Evolutionary conservation across 129 eudicot genomes (phyloP).

Genomic region (Helianthus tuberosus): DNA sequence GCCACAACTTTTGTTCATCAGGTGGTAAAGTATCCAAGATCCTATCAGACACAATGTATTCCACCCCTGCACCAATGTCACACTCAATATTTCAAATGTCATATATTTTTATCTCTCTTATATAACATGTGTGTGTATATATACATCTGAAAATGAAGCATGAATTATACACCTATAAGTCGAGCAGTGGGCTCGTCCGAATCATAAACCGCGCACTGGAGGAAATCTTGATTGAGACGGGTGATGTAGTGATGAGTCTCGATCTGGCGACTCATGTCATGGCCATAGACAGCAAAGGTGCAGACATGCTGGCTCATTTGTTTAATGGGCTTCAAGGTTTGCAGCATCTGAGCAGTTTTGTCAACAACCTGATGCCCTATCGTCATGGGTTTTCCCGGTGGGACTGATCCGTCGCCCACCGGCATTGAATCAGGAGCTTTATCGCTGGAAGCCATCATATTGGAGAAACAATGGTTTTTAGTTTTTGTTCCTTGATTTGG

Average conservation of each 20-base stretch:
- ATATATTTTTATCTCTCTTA: background rate
- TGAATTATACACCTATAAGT: constrained; percentile 50
- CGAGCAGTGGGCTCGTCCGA: constrained; percentile 56
- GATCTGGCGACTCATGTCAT: constrained; percentile 89
- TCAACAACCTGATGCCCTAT: constrained; percentile 54
- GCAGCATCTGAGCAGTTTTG: constrained; percentile 73
- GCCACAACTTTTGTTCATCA: constrained; percentile 93
- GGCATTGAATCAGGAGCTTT: constrained; percentile 54
- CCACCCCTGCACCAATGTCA: constrained; percentile 54
- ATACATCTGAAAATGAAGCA: background rate
- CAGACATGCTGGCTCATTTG: constrained; percentile 70
- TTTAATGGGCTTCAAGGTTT: constrained; percentile 72
- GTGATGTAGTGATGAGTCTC: constrained; percentile 70
- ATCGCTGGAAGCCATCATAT: constrained; percentile 66
- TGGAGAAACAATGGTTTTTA: background rate
- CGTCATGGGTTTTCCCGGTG: constrained; percentile 80
- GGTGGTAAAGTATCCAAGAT: constrained; percentile 61
- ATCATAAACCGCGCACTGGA: constrained; percentile 86
- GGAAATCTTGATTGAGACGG: constrained; percentile 72
- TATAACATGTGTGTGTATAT: background rate
- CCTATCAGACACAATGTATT: constrained; percentile 72
- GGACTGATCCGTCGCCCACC: constrained; percentile 62
- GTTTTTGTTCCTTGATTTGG: background rate
- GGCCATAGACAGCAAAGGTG: constrained; percentile 73
- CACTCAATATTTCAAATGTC: background rate